phyloP scores from a whole-genome alignment of 345 rosid species.

The Aquilaria malaccensis region DNA sequence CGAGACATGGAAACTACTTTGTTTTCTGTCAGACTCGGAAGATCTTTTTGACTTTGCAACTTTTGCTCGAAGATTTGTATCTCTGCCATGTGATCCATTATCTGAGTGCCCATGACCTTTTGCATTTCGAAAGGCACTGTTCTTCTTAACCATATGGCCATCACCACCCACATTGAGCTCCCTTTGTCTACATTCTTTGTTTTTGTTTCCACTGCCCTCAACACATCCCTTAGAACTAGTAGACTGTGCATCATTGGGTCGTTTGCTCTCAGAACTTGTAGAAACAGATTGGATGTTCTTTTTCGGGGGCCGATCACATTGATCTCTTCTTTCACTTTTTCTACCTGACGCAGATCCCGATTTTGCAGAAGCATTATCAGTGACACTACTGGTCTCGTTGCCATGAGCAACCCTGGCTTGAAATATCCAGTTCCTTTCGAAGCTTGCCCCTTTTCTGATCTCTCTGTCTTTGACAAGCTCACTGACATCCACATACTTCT shows the following conservation, averaged over 20 bases:
- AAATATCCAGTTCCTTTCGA: constrained; percentile 19
- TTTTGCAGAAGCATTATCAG: constrained; percentile 18
- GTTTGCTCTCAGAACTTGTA: constrained; percentile 20
- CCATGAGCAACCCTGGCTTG: constrained; percentile 2
- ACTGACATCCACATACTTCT: constrained; percentile 13
- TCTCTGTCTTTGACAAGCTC: constrained; percentile 25
- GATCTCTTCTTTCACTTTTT: constrained; percentile 30
- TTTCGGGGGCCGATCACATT: constrained; percentile 10
- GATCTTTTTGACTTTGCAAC: constrained; percentile 26
- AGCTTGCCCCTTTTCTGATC: constrained; percentile 16
- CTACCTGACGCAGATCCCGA: constrained; percentile 19
- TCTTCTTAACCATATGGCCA: constrained; percentile 14
- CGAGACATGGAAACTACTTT: constrained; percentile 23
- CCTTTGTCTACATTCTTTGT: constrained; percentile 22
- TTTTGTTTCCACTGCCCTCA: constrained; percentile 18
- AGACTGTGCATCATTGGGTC: constrained; percentile 20
- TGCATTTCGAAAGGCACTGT: constrained; percentile 13
- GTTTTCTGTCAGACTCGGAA: constrained; percentile 23
- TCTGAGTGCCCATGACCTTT: constrained; percentile 11
- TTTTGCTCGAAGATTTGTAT: constrained; percentile 12
- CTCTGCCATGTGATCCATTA: constrained; percentile 17
- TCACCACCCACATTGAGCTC: constrained; percentile 12
- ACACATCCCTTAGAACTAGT: constrained; percentile 13
- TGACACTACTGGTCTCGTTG: constrained; percentile 16
- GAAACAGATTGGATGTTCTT: constrained; percentile 27